A percentile compares a stretch with the other conserved stretches of the same genome.
Conservation (phyloP, 2,329 filamentous ascomycete genomes). For the Ceratocystis cacaofunesta region DNA sequence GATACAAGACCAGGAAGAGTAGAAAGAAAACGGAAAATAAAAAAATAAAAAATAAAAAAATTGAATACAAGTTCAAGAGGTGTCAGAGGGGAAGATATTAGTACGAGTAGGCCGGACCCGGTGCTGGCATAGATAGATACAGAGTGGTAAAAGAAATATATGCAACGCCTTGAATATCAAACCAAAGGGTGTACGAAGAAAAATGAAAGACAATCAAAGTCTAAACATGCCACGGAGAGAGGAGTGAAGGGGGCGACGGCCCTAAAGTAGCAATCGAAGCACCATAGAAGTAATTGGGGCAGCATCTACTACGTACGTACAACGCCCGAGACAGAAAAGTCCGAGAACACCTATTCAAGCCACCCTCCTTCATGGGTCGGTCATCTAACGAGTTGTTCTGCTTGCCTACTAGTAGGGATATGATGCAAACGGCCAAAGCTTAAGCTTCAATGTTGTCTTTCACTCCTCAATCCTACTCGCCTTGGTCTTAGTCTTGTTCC, state of each 20-base stretch:
- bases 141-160: not conserved
- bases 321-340: not conserved
- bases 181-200: not conserved
- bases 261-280: slow-evolving; percentile 3
- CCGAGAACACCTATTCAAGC: slow-evolving; percentile 3
- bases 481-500: slow-evolving; percentile 3
- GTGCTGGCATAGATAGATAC: not conserved
- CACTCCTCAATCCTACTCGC: not conserved
- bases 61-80: not conserved
- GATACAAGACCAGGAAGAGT: not conserved
- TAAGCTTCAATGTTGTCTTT: slow-evolving; percentile 7
- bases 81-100: not conserved
- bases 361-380: not conserved
- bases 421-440: slow-evolving; percentile 2
- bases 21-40: not conserved
- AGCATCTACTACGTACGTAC: not conserved
- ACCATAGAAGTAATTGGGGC: not conserved
- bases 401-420: slow-evolving; percentile 4
- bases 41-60: not conserved
- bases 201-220: slow-evolving; percentile 3
- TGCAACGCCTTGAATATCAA: not conserved
- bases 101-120: not conserved
- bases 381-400: not conserved
- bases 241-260: not conserved
- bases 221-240: not conserved